Conservation (phyloP, 306 rosid species). For the Corylus americana region DNA sequence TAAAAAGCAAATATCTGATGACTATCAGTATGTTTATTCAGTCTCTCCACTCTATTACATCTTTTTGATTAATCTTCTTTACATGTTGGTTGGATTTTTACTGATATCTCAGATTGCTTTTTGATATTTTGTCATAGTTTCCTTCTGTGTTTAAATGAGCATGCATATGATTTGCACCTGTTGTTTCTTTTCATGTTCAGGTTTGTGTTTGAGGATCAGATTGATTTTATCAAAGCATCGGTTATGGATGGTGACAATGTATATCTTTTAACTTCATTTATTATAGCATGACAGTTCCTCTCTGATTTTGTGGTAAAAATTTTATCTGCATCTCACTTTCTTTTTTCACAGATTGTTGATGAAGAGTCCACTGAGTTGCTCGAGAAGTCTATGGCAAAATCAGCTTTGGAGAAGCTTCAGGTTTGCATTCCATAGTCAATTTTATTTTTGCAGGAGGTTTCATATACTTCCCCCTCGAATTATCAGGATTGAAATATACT, state of each 20-base stretch:
- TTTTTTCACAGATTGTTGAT: slow-evolving; percentile 53
- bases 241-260: slow-evolving; percentile 92
- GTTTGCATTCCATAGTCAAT: slow-evolving; percentile 33
- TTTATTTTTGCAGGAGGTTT: neutral
- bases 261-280: slow-evolving; percentile 22
- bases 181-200: slow-evolving; percentile 37
- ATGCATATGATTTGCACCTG: slow-evolving; percentile 24
- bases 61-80: slow-evolving; percentile 3
- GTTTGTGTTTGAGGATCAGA: slow-evolving; percentile 93
- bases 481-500: slow-evolving; percentile 1
- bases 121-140: neutral
- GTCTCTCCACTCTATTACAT: slow-evolving; percentile 5
- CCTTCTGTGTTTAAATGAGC: slow-evolving; percentile 12
- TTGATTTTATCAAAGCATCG: slow-evolving; percentile 86
- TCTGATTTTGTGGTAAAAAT: slow-evolving; percentile 20
- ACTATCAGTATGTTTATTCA: slow-evolving; percentile 71
- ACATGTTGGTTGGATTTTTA: neutral
- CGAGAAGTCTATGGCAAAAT: slow-evolving; percentile 66
- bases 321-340: slow-evolving; percentile 33
- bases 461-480: neutral
- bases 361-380: slow-evolving; percentile 47
- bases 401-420: slow-evolving; percentile 85
- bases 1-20: slow-evolving; percentile 70
- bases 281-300: neutral
- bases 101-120: neutral